phyloP scores from a whole-genome alignment of 2,329 filamentous ascomycete species.

The Neofusicoccum parvum region DNA sequence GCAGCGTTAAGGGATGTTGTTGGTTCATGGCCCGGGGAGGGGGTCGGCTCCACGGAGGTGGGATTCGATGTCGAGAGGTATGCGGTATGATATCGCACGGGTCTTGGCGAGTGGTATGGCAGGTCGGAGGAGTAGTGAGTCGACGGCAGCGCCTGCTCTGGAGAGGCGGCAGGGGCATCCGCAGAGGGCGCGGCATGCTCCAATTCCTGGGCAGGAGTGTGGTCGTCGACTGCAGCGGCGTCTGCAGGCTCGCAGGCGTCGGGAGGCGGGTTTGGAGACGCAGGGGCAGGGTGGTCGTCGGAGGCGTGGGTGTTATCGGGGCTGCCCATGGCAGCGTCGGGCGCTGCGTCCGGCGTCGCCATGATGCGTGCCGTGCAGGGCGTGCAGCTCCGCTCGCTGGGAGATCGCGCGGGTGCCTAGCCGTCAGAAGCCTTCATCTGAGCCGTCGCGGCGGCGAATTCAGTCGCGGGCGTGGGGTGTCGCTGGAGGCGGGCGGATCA shows the following conservation, averaged over 20 bases:
- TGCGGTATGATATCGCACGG: slow-evolving; percentile 37
- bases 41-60: slow-evolving; percentile 35
- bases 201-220: neutral
- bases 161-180: slow-evolving; percentile 5
- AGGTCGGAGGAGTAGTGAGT: slow-evolving; percentile 33
- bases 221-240: neutral
- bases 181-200: neutral
- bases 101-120: slow-evolving; percentile 43
- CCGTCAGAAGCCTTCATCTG: slow-evolving; percentile 10
- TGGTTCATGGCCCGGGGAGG: slow-evolving; percentile 33
- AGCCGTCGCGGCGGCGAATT: slow-evolving; percentile 16
- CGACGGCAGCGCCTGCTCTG: slow-evolving; percentile 23
- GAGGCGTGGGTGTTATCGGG: slow-evolving; percentile 7
- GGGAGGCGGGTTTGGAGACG: neutral
- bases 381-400: slow-evolving; percentile 5
- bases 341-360: slow-evolving; percentile 8
- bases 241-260: neutral
- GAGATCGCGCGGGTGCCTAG: slow-evolving; percentile 6
- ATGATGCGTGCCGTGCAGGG: slow-evolving; percentile 14
- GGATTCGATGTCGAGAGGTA: slow-evolving; percentile 34
- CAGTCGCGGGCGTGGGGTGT: slow-evolving; percentile 17
- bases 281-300: neutral
- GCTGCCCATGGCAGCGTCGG: slow-evolving; percentile 5
- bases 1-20: slow-evolving; percentile 28
- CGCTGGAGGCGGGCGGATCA: slow-evolving; percentile 30